Percentiles rank a stretch among this genome's conserved stretches.
Evolutionary conservation across 257 asterid genomes (phyloP).

Genomic region (Coffea canephora): DNA sequence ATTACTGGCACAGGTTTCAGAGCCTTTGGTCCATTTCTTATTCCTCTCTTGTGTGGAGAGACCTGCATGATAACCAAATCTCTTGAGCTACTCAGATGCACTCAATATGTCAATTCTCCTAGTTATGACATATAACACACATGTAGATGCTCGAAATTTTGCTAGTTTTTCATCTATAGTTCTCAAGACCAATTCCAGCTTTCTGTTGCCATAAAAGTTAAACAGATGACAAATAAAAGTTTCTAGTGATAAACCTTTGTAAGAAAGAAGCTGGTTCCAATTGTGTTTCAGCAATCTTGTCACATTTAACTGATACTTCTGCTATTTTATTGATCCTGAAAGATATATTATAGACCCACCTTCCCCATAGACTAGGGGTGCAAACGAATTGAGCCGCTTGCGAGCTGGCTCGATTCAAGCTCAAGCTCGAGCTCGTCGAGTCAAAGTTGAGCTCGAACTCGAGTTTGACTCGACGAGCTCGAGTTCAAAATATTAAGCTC

Average conservation of each 20-base stretch:
- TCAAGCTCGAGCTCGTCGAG: too few relatives aligned
- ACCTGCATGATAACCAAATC: conserved; percentile 45
- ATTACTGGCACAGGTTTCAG: conserved; percentile 95
- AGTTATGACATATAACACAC: not conserved
- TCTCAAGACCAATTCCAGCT: not conserved
- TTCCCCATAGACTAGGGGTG: too few relatives aligned
- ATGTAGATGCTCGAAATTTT: not conserved
- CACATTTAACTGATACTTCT: not conserved
- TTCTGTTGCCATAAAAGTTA: not conserved
- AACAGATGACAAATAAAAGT: not conserved
- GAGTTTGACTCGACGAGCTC: too few relatives aligned
- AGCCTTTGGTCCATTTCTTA: conserved; percentile 97
- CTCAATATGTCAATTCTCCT: not conserved
- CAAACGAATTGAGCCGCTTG: too few relatives aligned
- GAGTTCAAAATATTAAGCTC: too few relatives aligned
- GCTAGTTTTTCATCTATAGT: not conserved
- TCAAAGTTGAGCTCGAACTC: too few relatives aligned
- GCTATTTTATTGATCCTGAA: not conserved
- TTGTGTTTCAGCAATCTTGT: not conserved
- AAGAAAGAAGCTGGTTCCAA: not conserved
- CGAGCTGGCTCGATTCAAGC: too few relatives aligned
- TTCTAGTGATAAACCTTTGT: not conserved
- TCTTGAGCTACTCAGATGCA: not conserved
- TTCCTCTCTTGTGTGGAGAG: conserved; percentile 81
- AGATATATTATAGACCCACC: not conserved